These are phyloP conservation scores for Echinochloa phyllopogon DNA, from an alignment of 176 grass and related monocot genomes.

Conservation along the genomic window DNA sequence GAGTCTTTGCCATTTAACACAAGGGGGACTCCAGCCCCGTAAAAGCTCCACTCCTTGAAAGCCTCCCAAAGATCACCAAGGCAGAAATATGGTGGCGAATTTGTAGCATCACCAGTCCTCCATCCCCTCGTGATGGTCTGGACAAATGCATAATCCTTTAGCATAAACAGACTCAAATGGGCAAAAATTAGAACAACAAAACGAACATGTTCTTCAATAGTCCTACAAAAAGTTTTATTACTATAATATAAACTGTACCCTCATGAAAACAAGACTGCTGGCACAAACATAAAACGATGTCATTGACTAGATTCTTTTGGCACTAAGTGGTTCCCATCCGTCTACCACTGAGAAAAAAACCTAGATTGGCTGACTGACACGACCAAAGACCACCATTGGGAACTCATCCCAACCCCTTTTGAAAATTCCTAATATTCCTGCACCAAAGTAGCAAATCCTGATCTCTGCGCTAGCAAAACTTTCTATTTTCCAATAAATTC, in stretches of 20 bases:
- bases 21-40: constrained; percentile 83
- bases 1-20: constrained; percentile 72
- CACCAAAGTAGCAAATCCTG: neutral
- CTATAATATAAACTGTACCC: neutral
- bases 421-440: neutral
- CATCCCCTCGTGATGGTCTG: constrained; percentile 63
- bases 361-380: constrained; percentile 1
- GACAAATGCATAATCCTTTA: constrained; percentile 12
- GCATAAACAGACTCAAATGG: neutral
- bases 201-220: neutral
- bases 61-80: constrained; percentile 89
- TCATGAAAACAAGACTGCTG: neutral
- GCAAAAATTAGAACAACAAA: neutral
- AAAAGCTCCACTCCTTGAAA: constrained; percentile 91
- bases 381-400: neutral
- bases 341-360: neutral
- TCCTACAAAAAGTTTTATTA: neutral
- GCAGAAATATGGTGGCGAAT: constrained; percentile 52
- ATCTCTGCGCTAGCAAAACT: neutral
- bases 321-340: neutral
- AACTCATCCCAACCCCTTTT: neutral
- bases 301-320: neutral
- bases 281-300: constrained; percentile 1
- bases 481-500: neutral
- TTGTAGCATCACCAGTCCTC: constrained; percentile 52